A percentile compares a stretch with the other conserved stretches of the same genome.
Evolutionary conservation across 2,329 filamentous ascomycete genomes (phyloP).

Genomic region (Talaromyces sp.): DNA sequence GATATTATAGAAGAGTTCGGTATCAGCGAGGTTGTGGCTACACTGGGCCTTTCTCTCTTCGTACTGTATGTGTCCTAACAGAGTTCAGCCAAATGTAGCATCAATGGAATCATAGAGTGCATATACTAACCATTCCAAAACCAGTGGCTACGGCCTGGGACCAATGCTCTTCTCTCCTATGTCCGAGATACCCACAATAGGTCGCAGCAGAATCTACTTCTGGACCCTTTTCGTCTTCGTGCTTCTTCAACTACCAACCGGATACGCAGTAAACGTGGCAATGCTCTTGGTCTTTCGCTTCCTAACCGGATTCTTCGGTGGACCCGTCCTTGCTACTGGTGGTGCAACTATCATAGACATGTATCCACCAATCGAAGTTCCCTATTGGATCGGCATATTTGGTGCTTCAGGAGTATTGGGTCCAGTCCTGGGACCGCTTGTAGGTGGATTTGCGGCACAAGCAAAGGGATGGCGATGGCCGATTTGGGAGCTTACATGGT

Average conservation of each 20-base stretch:
- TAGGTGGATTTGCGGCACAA: constrained; percentile 48
- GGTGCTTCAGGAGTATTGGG: constrained; percentile 40
- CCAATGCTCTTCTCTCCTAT: constrained; percentile 55
- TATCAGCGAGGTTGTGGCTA: constrained; percentile 34
- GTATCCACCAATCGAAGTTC: constrained; percentile 52
- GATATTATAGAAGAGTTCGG: constrained; percentile 25
- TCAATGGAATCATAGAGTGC: neutral
- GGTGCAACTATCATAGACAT: constrained; percentile 65
- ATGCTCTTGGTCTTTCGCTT: constrained; percentile 43
- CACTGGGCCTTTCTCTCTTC: constrained; percentile 58
- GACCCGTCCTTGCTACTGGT: constrained; percentile 63
- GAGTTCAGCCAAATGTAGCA: neutral
- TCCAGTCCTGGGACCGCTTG: constrained; percentile 46
- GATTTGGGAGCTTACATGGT: constrained; percentile 55
- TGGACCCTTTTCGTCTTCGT: constrained; percentile 61
- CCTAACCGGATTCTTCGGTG: constrained; percentile 58
- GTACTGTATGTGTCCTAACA: constrained; percentile 35
- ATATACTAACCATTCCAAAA: neutral
- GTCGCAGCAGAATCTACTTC: constrained; percentile 64
- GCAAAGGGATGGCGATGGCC: constrained; percentile 47
- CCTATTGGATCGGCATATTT: constrained; percentile 40
- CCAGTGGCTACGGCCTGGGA: constrained; percentile 52
- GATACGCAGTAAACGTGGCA: neutral
- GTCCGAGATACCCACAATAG: constrained; percentile 60
- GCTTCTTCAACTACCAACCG: neutral